Conservation (phyloP, 2,329 filamentous ascomycete species). For the Aureobasidium sp. region DNA sequence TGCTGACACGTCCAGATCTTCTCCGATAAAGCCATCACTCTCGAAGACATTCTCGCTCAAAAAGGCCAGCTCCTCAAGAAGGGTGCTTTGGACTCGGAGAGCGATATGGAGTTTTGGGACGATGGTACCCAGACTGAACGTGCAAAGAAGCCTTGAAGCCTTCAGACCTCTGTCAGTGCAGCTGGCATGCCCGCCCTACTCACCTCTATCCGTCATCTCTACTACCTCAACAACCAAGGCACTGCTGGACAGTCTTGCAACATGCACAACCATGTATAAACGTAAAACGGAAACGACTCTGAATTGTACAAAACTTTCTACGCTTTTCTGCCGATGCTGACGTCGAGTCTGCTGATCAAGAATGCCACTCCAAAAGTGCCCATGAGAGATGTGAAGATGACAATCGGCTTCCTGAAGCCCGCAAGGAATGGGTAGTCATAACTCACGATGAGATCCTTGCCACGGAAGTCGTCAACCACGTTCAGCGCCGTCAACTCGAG, state of each 20-base stretch:
- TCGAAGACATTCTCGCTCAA: constrained; percentile 71
- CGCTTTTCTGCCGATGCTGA: constrained; percentile 58
- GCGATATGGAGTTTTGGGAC: constrained; percentile 90
- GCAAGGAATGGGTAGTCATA: constrained; percentile 77
- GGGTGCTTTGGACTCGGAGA: constrained; percentile 64
- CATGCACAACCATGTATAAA: not conserved
- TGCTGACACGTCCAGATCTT: constrained; percentile 52
- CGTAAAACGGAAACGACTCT: not conserved
- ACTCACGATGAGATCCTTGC: constrained; percentile 71
- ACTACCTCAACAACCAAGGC: not conserved
- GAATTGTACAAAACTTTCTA: constrained; percentile 16
- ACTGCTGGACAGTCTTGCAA: not conserved
- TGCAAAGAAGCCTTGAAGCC: not conserved
- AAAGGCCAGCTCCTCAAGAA: constrained; percentile 68
- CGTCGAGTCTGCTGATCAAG: constrained; percentile 69
- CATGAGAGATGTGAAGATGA: constrained; percentile 67
- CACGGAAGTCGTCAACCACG: constrained; percentile 82
- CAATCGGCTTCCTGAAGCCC: constrained; percentile 75
- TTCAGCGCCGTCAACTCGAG: constrained; percentile 76
- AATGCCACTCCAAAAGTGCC: constrained; percentile 69
- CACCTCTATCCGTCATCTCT: not conserved
- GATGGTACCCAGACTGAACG: constrained; percentile 41
- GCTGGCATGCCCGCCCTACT: constrained; percentile 9
- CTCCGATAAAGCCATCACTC: constrained; percentile 59
- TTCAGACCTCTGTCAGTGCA: not conserved